phyloP scores from a whole-genome alignment of 2,329 filamentous ascomycete species.

The Fusarium tjaetaba region DNA sequence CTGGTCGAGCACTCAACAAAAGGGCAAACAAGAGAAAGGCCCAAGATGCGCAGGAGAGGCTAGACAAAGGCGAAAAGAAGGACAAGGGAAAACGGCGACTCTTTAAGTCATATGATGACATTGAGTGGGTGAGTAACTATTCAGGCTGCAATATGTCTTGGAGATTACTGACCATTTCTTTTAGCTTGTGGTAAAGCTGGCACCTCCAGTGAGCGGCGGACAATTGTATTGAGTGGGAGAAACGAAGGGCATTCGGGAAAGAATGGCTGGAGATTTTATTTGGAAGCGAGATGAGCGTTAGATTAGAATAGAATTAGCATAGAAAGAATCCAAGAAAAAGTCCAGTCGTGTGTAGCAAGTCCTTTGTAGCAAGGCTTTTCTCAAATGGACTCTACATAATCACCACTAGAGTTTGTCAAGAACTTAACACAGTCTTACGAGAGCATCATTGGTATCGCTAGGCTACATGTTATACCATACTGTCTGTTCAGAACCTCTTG shows the following conservation, averaged over 20 bases:
- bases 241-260: rapidly evolving
- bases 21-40: background rate
- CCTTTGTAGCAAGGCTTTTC: no score
- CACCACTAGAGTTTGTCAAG: no score
- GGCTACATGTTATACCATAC: no score
- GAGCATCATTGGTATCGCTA: no score
- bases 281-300: rapidly evolving
- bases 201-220: background rate
- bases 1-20: background rate
- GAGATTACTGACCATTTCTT: background rate
- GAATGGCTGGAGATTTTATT: rapidly evolving
- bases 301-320: background rate
- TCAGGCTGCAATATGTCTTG: no score
- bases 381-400: no score
- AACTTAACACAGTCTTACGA: no score
- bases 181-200: background rate
- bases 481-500: no score
- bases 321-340: no score
- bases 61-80: background rate
- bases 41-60: background rate
- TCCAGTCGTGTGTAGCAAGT: no score
- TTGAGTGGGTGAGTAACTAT: background rate
- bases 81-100: background rate
- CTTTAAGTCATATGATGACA: background rate
- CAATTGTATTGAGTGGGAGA: background rate